phyloP scores from a whole-genome alignment of 139 green algal genomes.

The Yamagishiella unicocca region DNA sequence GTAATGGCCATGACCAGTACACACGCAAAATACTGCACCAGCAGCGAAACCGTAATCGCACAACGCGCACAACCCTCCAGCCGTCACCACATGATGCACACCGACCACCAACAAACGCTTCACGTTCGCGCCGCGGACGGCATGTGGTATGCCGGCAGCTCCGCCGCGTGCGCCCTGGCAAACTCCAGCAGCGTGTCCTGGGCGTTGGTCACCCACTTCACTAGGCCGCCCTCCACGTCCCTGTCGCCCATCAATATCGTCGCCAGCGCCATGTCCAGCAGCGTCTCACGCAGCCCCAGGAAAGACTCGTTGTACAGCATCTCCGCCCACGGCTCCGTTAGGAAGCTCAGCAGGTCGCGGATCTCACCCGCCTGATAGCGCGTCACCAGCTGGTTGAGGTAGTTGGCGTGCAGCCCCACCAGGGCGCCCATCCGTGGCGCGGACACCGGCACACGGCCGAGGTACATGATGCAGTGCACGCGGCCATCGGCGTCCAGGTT shows the following conservation, averaged over 20 bases:
- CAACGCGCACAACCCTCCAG: too few relatives aligned
- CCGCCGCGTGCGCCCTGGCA: conserved; percentile 13
- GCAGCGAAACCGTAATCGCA: too few relatives aligned
- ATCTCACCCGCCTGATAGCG: conserved; percentile 29
- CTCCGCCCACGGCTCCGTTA: conserved; percentile 61
- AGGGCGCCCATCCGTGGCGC: conserved; percentile 53
- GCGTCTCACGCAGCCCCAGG: conserved; percentile 45
- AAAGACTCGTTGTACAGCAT: conserved; percentile 72
- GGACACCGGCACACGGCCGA: conserved; percentile 39
- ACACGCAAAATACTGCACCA: too few relatives aligned
- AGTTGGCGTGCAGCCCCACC: conserved; percentile 61
- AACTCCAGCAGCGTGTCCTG: conserved; percentile 53
- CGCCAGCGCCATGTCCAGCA: conserved; percentile 30
- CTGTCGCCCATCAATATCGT: neutral
- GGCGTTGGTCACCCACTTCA: neutral
- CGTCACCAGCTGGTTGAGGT: conserved; percentile 51
- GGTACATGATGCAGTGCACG: conserved; percentile 50
- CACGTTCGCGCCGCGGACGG: conserved; percentile 24
- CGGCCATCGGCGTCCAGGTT: conserved; percentile 38
- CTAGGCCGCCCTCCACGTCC: conserved; percentile 20
- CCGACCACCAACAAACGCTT: neutral
- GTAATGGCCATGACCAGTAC: too few relatives aligned
- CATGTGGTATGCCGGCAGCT: conserved; percentile 48
- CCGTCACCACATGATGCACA: neutral
- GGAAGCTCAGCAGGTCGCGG: conserved; percentile 49